A percentile compares a stretch with the other conserved stretches of the same genome.
phyloP scores from a whole-genome alignment of 768 basidiomycete species.

The Panellus pusillus region DNA sequence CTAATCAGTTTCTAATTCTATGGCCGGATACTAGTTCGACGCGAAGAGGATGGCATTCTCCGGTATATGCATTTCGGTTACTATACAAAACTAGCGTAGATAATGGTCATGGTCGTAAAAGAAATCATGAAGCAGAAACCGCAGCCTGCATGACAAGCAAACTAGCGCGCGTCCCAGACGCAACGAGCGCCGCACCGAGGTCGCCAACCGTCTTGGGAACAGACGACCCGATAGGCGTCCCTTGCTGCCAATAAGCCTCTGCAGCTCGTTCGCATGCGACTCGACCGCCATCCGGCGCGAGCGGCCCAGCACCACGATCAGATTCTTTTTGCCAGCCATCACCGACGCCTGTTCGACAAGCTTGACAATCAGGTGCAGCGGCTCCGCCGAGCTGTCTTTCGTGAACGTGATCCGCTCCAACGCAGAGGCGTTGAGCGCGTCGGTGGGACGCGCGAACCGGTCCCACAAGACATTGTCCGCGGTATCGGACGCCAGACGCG shows the following conservation, averaged over 20 bases:
- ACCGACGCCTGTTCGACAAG: constrained; percentile 34
- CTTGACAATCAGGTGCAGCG: constrained; percentile 58
- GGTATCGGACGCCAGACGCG: constrained; percentile 70
- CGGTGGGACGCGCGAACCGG: constrained; percentile 46
- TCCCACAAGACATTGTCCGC: constrained; percentile 83
- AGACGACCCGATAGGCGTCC: constrained; percentile 48
- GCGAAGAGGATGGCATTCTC: too few species aligned
- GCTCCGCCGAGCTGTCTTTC: constrained; percentile 46
- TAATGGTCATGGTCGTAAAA: neutral
- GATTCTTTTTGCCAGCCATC: constrained; percentile 41
- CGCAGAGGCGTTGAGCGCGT: constrained; percentile 35
- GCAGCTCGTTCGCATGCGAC: constrained; percentile 60
- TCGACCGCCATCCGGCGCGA: constrained; percentile 69
- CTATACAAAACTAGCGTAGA: too few species aligned
- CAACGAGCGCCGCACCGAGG: constrained; percentile 68
- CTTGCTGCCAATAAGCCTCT: constrained; percentile 41
- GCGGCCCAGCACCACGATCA: constrained; percentile 72
- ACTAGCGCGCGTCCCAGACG: constrained; percentile 47
- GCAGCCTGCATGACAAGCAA: constrained; percentile 58
- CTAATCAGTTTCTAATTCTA: too few species aligned
- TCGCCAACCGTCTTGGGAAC: constrained; percentile 76
- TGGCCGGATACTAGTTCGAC: too few species aligned
- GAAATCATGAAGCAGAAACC: constrained; percentile 9
- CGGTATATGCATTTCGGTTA: too few species aligned
- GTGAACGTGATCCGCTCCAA: constrained; percentile 68